phyloP scores from a whole-genome alignment of 1,284 basidiomycete species.

The Leucoagaricus sp. region DNA sequence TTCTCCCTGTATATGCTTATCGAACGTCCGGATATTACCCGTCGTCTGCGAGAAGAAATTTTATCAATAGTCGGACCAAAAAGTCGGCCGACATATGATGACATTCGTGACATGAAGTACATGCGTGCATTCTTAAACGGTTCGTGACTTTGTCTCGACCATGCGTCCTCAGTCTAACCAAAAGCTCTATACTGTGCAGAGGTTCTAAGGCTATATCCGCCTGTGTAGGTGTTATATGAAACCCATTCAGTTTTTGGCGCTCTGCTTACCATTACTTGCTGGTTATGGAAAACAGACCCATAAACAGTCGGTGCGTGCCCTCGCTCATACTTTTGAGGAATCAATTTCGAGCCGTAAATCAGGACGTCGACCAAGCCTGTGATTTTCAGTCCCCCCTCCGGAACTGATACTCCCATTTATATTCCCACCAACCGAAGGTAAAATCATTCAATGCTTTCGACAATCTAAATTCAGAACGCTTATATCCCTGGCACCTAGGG shows the following conservation, averaged over 20 bases:
- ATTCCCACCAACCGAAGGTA: conserved; percentile 29
- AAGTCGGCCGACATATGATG: conserved; percentile 31
- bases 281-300: conserved; percentile 24
- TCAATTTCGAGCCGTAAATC: neutral
- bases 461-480: neutral
- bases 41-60: conserved; percentile 29
- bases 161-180: neutral
- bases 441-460: neutral
- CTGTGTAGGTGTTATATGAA: conserved; percentile 26
- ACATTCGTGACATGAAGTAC: conserved; percentile 37
- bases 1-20: conserved; percentile 19
- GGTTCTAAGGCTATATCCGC: conserved; percentile 34
- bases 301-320: conserved; percentile 29
- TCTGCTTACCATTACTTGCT: too few relatives aligned
- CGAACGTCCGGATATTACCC: conserved; percentile 25
- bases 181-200: conserved; percentile 25
- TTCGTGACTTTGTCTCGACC: conserved; percentile 17
- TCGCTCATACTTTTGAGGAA: neutral
- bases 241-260: neutral
- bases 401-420: conserved; percentile 26
- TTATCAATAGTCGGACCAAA: conserved; percentile 28
- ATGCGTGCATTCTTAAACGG: conserved; percentile 46
- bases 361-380: conserved; percentile 31
- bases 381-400: conserved; percentile 24
- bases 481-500: conserved; percentile 16